Conservation (phyloP, 805 yeast species). For the Nakazawaea ernobii region DNA sequence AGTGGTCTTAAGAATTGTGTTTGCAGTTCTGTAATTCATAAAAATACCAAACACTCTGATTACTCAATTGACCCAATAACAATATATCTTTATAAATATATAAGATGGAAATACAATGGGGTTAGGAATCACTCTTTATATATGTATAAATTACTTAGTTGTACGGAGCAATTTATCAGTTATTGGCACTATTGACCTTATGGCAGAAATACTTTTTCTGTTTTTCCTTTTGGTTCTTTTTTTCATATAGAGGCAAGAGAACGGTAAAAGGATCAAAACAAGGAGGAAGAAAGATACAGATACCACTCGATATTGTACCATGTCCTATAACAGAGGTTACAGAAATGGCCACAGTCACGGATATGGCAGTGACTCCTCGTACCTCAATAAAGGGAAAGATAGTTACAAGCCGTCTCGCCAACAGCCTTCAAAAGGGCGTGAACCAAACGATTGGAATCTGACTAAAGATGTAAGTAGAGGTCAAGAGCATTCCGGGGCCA, state of each 20-base stretch:
- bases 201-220: not conserved
- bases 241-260: too few species aligned
- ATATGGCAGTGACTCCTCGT: not conserved
- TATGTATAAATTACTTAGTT: too few species aligned
- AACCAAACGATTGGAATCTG: not conserved
- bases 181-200: too few species aligned
- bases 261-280: not conserved
- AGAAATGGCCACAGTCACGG: not conserved
- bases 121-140: too few species aligned
- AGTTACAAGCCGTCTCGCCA: too few species aligned
- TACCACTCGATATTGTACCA: too few species aligned
- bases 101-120: too few species aligned
- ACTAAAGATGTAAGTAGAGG: conserved; percentile 4
- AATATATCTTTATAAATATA: too few species aligned
- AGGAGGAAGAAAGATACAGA: not conserved
- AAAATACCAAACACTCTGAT: too few species aligned
- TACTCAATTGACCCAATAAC: not conserved
- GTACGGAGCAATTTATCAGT: not conserved
- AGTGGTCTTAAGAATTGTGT: not conserved
- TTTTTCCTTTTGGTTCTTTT: too few species aligned
- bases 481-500: conserved; percentile 1
- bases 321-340: not conserved
- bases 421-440: not conserved
- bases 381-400: not conserved
- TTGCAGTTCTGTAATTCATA: not conserved